phyloP scores from a whole-genome alignment of 2,329 filamentous ascomycete genomes.

The Passalora sequoiae region DNA sequence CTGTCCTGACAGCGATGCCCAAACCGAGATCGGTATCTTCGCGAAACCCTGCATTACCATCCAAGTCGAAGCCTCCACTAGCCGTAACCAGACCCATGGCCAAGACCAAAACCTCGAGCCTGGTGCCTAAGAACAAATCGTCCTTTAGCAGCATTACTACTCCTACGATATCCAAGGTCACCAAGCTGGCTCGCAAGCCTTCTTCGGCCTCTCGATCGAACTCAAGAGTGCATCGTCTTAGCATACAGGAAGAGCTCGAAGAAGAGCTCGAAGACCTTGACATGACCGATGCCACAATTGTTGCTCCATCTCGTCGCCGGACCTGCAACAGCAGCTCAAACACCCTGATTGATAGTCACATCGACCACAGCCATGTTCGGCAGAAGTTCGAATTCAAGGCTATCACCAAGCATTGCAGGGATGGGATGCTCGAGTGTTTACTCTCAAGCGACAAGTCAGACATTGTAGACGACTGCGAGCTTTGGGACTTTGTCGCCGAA shows the following conservation, averaged over 20 bases:
- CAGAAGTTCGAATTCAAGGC: slow-evolving; percentile 23
- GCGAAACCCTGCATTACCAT: no score
- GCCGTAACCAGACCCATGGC: no score
- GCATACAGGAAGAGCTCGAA: neutral
- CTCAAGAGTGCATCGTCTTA: neutral
- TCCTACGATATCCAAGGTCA: neutral
- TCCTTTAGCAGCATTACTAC: neutral
- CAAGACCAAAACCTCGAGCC: no score
- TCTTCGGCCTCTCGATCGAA: neutral
- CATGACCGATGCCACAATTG: no score
- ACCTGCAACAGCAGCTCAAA: neutral
- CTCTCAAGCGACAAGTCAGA: slow-evolving; percentile 12
- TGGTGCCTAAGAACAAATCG: neutral
- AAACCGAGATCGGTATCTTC: no score
- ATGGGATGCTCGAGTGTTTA: slow-evolving; percentile 14
- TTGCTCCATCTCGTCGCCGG: no score
- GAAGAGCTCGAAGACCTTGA: slow-evolving; percentile 3
- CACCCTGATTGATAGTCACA: neutral
- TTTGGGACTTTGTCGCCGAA: slow-evolving; percentile 21
- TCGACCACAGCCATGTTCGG: slow-evolving; percentile 1
- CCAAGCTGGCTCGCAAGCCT: neutral
- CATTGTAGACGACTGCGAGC: slow-evolving; percentile 12
- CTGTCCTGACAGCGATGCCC: no score
- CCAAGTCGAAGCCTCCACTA: no score
- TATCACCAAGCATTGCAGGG: slow-evolving; percentile 12